Percentiles rank a stretch among this genome's conserved stretches.
These are phyloP conservation scores for Tuber borchii DNA, from an alignment of 495 filamentous ascomycete genomes.

Conservation along the genomic window DNA sequence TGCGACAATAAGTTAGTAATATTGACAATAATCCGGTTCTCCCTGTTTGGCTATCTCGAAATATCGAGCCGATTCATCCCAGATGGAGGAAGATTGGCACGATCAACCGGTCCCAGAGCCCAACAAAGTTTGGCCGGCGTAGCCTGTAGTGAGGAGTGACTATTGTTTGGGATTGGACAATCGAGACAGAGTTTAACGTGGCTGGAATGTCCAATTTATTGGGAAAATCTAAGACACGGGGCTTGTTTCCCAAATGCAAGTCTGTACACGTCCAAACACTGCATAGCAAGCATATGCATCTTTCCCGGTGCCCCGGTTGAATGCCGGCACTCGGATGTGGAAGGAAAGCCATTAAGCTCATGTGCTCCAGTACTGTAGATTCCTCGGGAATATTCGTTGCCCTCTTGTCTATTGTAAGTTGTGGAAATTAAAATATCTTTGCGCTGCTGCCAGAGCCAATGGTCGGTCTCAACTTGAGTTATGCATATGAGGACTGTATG, in stretches of 20 bases:
- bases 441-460: background rate
- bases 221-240: constrained; percentile 3
- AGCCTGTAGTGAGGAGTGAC: background rate
- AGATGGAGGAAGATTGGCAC: background rate
- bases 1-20: background rate
- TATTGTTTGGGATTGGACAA: background rate
- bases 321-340: background rate
- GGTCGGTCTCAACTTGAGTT: background rate
- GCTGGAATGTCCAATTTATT: background rate
- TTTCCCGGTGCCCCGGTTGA: background rate
- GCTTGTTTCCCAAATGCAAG: background rate
- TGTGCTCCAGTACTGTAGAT: background rate
- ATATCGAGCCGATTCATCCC: background rate
- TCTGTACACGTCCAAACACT: background rate
- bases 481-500: background rate
- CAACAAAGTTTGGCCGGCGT: background rate
- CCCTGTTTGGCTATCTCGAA: background rate
- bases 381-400: background rate
- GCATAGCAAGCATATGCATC: background rate
- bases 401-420: background rate
- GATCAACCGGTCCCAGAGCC: background rate
- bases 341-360: background rate
- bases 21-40: background rate
- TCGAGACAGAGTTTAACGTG: background rate
- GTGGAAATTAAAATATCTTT: background rate